A percentile compares a stretch with the other conserved stretches of the same genome.
Evolutionary conservation across 352 stramenopile genomes (phyloP).

Genomic region (Phytophthora crassamura): DNA sequence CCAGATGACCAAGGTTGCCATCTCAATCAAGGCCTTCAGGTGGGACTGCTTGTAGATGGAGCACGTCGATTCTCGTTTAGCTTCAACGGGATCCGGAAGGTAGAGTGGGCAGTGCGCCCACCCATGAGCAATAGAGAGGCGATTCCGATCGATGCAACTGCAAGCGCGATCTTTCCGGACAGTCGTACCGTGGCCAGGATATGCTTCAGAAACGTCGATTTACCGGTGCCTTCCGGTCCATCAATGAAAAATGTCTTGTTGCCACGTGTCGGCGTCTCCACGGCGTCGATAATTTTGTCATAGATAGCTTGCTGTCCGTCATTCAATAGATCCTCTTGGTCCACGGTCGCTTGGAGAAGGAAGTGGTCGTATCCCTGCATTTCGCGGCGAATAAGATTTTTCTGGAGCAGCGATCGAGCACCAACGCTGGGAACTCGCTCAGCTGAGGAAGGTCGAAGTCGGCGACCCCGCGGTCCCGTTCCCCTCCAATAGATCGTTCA

Average conservation of each 20-base stretch:
- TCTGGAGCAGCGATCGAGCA: background rate
- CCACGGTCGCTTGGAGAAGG: too few species aligned
- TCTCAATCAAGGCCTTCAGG: background rate
- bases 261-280: too few species aligned
- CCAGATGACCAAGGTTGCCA: constrained; percentile 14
- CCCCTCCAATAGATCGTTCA: constrained; percentile 3
- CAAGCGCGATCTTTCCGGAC: background rate
- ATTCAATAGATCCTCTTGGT: too few species aligned
- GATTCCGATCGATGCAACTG: background rate
- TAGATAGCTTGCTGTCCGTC: too few species aligned
- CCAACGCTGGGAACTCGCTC: constrained; percentile 3
- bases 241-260: too few species aligned
- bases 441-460: constrained; percentile 21
- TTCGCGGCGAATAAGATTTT: background rate
- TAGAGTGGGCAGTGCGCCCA: background rate
- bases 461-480: constrained; percentile 8
- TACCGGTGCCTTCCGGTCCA: background rate
- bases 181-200: background rate
- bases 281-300: too few species aligned
- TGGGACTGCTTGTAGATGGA: constrained; percentile 28
- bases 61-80: constrained; percentile 21
- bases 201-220: background rate
- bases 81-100: background rate
- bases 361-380: too few species aligned
- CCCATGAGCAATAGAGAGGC: background rate